Conservation (phyloP, 2,329 filamentous ascomycete genomes). For the Fusarium vanettenii region DNA sequence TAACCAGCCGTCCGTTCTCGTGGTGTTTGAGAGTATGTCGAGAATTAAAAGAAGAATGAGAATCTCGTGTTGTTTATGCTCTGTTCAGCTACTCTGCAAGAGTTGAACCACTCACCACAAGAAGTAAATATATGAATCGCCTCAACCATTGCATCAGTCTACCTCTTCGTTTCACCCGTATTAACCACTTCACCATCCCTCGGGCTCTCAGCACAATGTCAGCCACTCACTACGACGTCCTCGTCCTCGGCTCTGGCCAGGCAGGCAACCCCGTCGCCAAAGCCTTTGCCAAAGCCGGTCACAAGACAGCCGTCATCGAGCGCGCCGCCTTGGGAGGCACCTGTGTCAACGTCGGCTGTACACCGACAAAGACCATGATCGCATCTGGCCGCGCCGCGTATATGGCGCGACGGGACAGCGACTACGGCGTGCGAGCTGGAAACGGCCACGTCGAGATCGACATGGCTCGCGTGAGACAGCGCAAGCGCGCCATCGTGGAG, state of each 20-base stretch:
- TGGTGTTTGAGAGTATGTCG: not conserved
- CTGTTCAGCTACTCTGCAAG: not conserved
- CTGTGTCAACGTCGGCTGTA: slow-evolving; percentile 67
- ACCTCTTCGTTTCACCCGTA: not conserved
- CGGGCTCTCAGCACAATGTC: slow-evolving; percentile 28
- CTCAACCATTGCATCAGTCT: not conserved
- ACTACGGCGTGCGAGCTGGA: slow-evolving; percentile 58
- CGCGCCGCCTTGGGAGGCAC: slow-evolving; percentile 62
- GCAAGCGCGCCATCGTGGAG: slow-evolving; percentile 65
- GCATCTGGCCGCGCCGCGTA: slow-evolving; percentile 63
- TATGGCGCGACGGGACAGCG: slow-evolving; percentile 52
- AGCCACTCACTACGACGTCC: slow-evolving; percentile 40
- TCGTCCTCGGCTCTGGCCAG: slow-evolving; percentile 66
- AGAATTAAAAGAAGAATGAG: not conserved
- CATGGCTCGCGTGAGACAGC: slow-evolving; percentile 61
- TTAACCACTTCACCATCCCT: not conserved
- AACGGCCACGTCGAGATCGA: slow-evolving; percentile 50
- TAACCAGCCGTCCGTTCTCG: slow-evolving; percentile 2
- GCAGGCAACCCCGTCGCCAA: slow-evolving; percentile 61
- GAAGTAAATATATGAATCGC: slow-evolving; percentile 18
- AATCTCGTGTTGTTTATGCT: not conserved
- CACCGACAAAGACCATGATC: slow-evolving; percentile 68
- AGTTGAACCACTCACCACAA: not conserved
- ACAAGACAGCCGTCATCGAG: slow-evolving; percentile 60
- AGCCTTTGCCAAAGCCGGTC: slow-evolving; percentile 57